These are phyloP conservation scores for Tolypocladium album DNA, from an alignment of 2,329 filamentous ascomycete species.

Conservation along the genomic window DNA sequence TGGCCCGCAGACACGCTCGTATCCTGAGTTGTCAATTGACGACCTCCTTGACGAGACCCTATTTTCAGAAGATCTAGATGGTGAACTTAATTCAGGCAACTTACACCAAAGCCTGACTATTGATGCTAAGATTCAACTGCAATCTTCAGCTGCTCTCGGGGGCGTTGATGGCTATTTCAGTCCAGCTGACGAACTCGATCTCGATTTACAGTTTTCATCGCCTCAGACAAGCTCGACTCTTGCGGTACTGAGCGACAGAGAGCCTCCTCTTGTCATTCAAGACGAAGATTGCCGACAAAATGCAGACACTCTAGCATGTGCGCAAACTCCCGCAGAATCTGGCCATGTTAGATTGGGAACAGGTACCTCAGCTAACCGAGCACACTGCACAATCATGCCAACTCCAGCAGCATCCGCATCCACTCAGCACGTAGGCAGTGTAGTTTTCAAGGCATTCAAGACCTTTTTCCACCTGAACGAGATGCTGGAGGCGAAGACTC, in stretches of 20 bases:
- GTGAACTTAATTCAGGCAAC: not conserved
- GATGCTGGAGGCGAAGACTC: constrained; percentile 35
- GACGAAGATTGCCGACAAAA: constrained; percentile 27
- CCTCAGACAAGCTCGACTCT: constrained; percentile 5
- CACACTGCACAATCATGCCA: constrained; percentile 1
- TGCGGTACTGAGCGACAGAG: not conserved
- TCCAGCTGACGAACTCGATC: constrained; percentile 23
- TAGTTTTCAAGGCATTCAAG: constrained; percentile 9
- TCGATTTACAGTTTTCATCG: constrained; percentile 23
- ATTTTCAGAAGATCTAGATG: not conserved
- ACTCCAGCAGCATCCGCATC: not conserved
- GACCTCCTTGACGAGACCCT: not conserved
- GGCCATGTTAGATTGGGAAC: not conserved
- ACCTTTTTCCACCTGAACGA: constrained; percentile 57
- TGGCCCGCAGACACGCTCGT: not conserved
- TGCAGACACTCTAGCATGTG: not conserved
- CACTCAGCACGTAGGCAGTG: not conserved
- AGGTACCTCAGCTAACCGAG: not conserved
- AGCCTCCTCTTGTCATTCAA: constrained; percentile 16
- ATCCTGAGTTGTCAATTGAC: not conserved
- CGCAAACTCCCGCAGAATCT: not conserved
- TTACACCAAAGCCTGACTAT: not conserved
- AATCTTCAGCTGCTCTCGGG: constrained; percentile 21
- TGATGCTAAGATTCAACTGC: not conserved
- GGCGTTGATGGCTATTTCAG: constrained; percentile 20